phyloP scores from a whole-genome alignment of 257 asterid genomes.

The Scutellaria barbata region DNA sequence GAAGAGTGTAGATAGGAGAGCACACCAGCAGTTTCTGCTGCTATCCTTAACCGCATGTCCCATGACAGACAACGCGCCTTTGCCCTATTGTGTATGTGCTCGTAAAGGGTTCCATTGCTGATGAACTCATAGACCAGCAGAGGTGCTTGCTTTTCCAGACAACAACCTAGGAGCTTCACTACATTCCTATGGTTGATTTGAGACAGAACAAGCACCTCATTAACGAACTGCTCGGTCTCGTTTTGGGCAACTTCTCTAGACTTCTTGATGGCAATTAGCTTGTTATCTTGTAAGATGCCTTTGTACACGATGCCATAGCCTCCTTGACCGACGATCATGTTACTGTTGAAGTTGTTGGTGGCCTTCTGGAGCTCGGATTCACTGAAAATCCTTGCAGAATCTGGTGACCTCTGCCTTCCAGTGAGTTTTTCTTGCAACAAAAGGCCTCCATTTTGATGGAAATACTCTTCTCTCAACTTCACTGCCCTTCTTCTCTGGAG shows the following conservation, averaged over 20 bases:
- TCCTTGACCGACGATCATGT: slow-evolving; percentile 7
- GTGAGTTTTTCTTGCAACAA: slow-evolving; percentile 39
- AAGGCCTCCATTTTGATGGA: slow-evolving; percentile 35
- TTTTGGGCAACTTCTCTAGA: slow-evolving; percentile 23
- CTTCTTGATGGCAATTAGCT: slow-evolving; percentile 36
- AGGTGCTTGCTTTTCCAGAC: slow-evolving; percentile 45
- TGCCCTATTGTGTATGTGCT: slow-evolving; percentile 23
- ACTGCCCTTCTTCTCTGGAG: slow-evolving; percentile 27
- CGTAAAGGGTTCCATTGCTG: slow-evolving; percentile 26
- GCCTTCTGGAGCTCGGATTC: slow-evolving; percentile 30
- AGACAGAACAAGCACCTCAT: slow-evolving; percentile 46
- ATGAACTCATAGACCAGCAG: slow-evolving; percentile 38
- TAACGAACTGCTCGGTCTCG: slow-evolving; percentile 46
- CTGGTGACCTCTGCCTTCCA: slow-evolving; percentile 18
- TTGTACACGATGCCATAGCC: slow-evolving; percentile 36
- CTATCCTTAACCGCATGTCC: slow-evolving; percentile 40
- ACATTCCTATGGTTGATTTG: slow-evolving; percentile 41
- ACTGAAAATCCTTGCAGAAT: slow-evolving; percentile 17
- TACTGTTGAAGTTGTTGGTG: slow-evolving; percentile 21
- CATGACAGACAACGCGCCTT: slow-evolving; percentile 26
- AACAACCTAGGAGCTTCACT: slow-evolving; percentile 51
- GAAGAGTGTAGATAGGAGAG: slow-evolving; percentile 42
- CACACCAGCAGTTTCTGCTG: slow-evolving; percentile 42
- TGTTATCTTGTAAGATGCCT: slow-evolving; percentile 12
- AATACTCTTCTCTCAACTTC: slow-evolving; percentile 15